Evolutionary conservation across 2,329 filamentous ascomycete genomes (phyloP).

Genomic region (Grosmannia clavigera): DNA sequence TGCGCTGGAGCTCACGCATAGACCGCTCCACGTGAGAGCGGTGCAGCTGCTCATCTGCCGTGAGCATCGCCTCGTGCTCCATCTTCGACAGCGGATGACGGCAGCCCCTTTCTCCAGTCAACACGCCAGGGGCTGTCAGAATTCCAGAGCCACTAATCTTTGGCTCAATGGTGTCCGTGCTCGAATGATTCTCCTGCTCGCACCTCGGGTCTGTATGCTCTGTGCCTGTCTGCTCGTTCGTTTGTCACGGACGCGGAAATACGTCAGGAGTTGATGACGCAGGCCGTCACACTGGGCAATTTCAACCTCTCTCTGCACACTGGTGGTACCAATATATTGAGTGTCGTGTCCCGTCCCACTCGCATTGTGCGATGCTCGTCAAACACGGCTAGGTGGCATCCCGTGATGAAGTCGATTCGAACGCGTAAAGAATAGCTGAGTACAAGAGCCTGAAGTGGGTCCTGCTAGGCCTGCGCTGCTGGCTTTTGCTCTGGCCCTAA

Average conservation of each 20-base stretch:
- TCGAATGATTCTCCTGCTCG: not conserved
- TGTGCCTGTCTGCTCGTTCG: not conserved
- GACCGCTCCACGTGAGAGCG: constrained; percentile 51
- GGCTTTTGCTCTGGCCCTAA: not conserved
- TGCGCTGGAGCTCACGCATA: constrained; percentile 50
- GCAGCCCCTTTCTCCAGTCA: too few species aligned
- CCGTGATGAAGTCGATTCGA: not conserved
- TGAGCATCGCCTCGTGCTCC: constrained; percentile 16
- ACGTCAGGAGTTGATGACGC: not conserved
- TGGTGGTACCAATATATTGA: not conserved
- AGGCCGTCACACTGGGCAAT: not conserved
- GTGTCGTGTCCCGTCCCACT: not conserved
- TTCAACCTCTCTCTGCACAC: not conserved
- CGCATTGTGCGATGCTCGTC: not conserved
- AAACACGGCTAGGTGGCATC: not conserved
- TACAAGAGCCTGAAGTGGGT: not conserved
- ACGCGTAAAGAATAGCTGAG: not conserved
- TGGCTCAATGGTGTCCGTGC: too few species aligned
- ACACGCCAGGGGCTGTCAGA: too few species aligned
- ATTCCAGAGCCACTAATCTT: too few species aligned
- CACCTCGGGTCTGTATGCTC: not conserved
- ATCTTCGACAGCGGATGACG: not conserved
- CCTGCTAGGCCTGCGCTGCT: not conserved
- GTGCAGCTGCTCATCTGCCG: constrained; percentile 26
- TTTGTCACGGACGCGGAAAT: not conserved